Evolutionary conservation across 2,329 filamentous ascomycete genomes (phyloP).

Genomic region (Fusarium sublunatum): DNA sequence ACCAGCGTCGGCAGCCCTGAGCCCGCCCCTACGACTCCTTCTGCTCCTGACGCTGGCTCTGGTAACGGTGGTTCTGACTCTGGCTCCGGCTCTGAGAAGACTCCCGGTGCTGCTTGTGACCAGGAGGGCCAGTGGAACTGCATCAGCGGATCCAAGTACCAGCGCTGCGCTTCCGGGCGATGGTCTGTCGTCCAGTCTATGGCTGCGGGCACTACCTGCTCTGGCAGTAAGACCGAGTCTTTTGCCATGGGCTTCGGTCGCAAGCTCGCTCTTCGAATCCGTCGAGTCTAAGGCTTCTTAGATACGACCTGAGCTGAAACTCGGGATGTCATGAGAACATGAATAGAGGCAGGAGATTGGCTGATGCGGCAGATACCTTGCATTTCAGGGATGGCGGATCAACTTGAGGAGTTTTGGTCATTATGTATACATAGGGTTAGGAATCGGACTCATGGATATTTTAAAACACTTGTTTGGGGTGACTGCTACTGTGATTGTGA

Average conservation of each 20-base stretch:
- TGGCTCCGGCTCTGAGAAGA: slow-evolving; percentile 46
- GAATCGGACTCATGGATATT: slow-evolving; percentile 33
- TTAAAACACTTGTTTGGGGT: slow-evolving; percentile 23
- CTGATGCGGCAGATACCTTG: slow-evolving; percentile 13
- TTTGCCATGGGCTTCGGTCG: slow-evolving; percentile 40
- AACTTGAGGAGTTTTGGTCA: slow-evolving; percentile 28
- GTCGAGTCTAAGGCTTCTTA: slow-evolving; percentile 23
- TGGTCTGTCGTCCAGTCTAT: slow-evolving; percentile 64
- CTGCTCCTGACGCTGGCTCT: slow-evolving; percentile 40
- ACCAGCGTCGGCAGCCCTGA: slow-evolving; percentile 27
- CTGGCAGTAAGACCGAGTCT: slow-evolving; percentile 43
- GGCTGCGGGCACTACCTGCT: slow-evolving; percentile 66
- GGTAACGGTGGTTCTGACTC: slow-evolving; percentile 36
- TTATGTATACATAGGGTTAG: slow-evolving; percentile 31
- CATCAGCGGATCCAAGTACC: slow-evolving; percentile 65
- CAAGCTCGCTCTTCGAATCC: slow-evolving; percentile 35
- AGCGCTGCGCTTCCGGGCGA: slow-evolving; percentile 69
- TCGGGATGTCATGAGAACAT: slow-evolving; percentile 23
- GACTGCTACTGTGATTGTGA: neutral
- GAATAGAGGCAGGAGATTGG: slow-evolving; percentile 1
- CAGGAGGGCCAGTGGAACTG: slow-evolving; percentile 70
- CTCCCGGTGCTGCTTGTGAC: slow-evolving; percentile 59
- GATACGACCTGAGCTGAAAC: neutral
- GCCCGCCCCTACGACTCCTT: slow-evolving; percentile 26
- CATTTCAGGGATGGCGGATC: slow-evolving; percentile 20